Base-by-base conservation (phyloP, 441 rosid genomes). In the Pelargonium australe region DNA sequence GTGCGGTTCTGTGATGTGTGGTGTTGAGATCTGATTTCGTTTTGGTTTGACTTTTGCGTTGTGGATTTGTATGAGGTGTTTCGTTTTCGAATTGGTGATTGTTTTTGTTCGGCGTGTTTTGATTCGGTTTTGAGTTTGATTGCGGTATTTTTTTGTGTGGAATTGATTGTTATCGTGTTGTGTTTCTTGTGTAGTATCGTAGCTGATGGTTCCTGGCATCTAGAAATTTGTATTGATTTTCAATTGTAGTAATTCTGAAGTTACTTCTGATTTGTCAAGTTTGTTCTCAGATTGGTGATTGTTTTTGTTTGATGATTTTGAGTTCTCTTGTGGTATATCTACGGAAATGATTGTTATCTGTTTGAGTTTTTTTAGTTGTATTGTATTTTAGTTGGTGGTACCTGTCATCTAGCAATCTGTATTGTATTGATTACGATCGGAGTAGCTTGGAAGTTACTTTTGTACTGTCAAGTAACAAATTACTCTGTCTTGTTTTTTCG, bases 1-100 rank as follows among this genome's bases (percentile, higher is more conserved):
- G 65, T 9, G 58, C 28, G 8, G 61, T 55, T 34, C 34, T 23
- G 67, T 66, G 57, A 79, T 76, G 60, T 64, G 64, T 51, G n/a
- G 47, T 66, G 65, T 51, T 7, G 61, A 57, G 76, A 75, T 79
- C 75, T 64, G 70, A 45, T n/a, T 77, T 68, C 4, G 37, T 25
- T 71, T 12, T 7, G 44, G 7, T 10, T 45, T 45, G 51, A 45
- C 51, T 41, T 41, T 63, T 41, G 34, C 1, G 13, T 1, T 25
- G 63, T 10, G 44, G 23, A 31, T 53, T 64, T 60, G 51, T 45
- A 45, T 8, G 51, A 45, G 51, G 4, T 45, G 51, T 9, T 45
- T 8, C 13, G 64, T 25, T 63, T 63, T 47, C 57, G 31, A 9
- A 34, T 37, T 19, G 51, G 51, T 45, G 51, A 9, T 45, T 45